Percentiles rank a stretch among this genome's conserved stretches.
These are phyloP conservation scores for Cyclocybe aegerita DNA, from an alignment of 768 basidiomycete species.

Conservation along the genomic window DNA sequence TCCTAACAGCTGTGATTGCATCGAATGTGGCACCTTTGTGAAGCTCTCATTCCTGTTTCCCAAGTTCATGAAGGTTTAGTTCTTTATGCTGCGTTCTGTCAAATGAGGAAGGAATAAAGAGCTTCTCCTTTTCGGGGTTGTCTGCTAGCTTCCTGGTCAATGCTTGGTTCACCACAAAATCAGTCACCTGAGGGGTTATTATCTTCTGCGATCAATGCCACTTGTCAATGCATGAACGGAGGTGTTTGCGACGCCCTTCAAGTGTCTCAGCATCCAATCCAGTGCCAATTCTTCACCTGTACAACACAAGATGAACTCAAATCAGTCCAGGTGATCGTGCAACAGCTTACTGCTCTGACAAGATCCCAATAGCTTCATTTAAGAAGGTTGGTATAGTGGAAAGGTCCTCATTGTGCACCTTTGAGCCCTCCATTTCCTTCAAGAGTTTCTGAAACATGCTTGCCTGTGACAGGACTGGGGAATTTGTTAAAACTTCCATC, in stretches of 20 bases:
- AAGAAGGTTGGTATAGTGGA: background rate
- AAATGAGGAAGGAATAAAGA: slow-evolving; percentile 16
- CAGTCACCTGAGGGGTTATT: slow-evolving; percentile 2
- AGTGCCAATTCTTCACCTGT: background rate
- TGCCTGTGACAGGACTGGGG: slow-evolving; percentile 14
- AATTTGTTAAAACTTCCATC: too few species aligned
- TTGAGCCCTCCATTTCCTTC: background rate
- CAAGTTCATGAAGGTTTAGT: slow-evolving; percentile 4
- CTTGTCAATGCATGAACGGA: slow-evolving; percentile 9
- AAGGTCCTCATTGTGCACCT: background rate
- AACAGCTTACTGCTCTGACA: slow-evolving; percentile 3
- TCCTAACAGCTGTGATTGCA: slow-evolving; percentile 4
- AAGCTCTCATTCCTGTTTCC: slow-evolving; percentile 6
- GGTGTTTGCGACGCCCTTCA: background rate
- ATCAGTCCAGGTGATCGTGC: background rate
- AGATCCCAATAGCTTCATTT: slow-evolving; percentile 11
- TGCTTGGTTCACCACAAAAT: background rate
- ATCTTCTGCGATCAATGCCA: slow-evolving; percentile 11
- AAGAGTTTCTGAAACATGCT: slow-evolving; percentile 13
- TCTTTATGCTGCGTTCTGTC: background rate
- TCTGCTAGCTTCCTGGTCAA: background rate
- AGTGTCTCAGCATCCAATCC: background rate
- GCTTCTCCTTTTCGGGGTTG: slow-evolving; percentile 2
- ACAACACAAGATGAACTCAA: background rate
- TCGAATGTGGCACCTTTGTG: slow-evolving; percentile 17